Percentiles rank a stretch among this genome's conserved stretches.
Conservation (phyloP, 2,329 filamentous ascomycete genomes). For the Pseudogymnoascus sp. region DNA sequence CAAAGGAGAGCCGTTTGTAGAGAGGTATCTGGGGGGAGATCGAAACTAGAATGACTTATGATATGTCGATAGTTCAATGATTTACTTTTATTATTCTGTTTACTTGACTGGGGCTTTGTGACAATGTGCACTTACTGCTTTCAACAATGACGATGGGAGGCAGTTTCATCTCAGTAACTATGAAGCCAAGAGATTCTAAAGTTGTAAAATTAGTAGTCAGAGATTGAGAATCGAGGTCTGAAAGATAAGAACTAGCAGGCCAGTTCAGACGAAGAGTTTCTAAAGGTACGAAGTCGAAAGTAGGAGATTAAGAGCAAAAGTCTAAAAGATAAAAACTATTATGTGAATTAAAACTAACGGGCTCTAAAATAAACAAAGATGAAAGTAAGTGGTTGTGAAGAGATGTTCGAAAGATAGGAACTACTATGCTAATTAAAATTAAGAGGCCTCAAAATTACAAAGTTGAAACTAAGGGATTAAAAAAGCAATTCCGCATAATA, state of each 20-base stretch:
- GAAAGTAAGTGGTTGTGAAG: not conserved
- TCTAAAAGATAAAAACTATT: not conserved
- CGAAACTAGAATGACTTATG: too few species aligned
- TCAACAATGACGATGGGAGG: too few species aligned
- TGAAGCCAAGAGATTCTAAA: not conserved
- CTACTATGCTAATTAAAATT: not conserved
- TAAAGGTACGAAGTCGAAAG: too few species aligned
- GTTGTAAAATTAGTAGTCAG: not conserved
- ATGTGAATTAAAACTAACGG: not conserved
- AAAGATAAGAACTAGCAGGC: not conserved
- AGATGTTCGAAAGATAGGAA: not conserved
- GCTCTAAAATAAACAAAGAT: not conserved
- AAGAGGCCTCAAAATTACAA: not conserved
- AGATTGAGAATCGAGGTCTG: not conserved
- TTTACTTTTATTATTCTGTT: too few species aligned
- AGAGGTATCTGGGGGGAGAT: not conserved
- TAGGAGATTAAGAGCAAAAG: too few species aligned
- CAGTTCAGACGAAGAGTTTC: too few species aligned
- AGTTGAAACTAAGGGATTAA: not conserved
- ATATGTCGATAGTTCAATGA: too few species aligned
- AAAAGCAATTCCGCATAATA: not conserved
- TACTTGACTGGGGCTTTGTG: too few species aligned
- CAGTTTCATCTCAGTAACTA: not conserved
- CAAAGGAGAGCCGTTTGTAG: constrained; percentile 6
- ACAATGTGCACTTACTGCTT: too few species aligned